Conservation (phyloP, 371 early-diverging fungal genomes). For the Chytridiales sp. region DNA sequence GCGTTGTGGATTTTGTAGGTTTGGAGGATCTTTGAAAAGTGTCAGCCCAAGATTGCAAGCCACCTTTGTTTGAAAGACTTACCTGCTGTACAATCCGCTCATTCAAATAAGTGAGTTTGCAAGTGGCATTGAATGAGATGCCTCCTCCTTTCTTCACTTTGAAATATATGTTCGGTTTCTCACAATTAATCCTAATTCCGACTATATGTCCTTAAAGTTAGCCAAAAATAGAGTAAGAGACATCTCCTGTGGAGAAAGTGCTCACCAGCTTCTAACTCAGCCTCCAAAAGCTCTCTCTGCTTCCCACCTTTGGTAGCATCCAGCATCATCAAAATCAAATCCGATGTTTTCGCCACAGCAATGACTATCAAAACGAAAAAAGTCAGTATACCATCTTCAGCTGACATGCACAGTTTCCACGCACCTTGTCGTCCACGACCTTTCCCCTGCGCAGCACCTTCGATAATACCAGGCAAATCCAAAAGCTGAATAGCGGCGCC, state of each 20-base stretch:
- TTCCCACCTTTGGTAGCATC: conserved; percentile 94
- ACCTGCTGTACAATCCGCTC: conserved; percentile 85
- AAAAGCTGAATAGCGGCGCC: conserved; percentile 96
- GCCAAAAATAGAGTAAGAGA: background rate
- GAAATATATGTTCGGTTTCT: conserved; percentile 92
- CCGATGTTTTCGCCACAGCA: conserved; percentile 97
- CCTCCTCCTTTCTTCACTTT: conserved; percentile 99
- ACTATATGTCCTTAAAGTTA: conserved; percentile 45
- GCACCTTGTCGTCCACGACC: conserved; percentile 98
- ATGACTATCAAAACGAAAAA: conserved; percentile 32
- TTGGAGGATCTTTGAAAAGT: conserved; percentile 73
- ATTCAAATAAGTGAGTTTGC: conserved; percentile 85
- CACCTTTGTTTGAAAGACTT: background rate
- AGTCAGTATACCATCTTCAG: conserved; percentile 20
- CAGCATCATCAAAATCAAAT: conserved; percentile 71
- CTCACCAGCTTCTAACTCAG: conserved; percentile 92
- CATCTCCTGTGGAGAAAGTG: too few relatives aligned
- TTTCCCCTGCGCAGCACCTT: conserved; percentile 99
- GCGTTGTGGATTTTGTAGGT: conserved; percentile 98
- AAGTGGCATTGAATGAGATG: conserved; percentile 90
- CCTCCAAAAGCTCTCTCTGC: conserved; percentile 83
- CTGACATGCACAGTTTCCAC: conserved; percentile 69
- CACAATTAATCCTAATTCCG: conserved; percentile 95
- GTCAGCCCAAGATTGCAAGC: background rate
- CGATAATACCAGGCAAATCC: conserved; percentile 96